Evolutionary conservation across 345 rosid genomes (phyloP), one percentile per base, ranked within the genome.

Genomic region (Arabis alpina): DNA sequence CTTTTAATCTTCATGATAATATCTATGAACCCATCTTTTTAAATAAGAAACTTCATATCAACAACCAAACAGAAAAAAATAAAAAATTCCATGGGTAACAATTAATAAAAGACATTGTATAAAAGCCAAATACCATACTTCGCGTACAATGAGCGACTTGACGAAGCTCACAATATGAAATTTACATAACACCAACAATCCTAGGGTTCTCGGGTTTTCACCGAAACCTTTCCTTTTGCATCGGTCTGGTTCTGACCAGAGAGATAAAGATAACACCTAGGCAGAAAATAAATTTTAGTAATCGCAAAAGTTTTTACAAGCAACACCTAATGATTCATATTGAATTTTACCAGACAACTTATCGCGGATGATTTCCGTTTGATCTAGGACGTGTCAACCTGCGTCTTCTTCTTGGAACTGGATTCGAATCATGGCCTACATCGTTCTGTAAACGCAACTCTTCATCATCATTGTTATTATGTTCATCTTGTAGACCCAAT

Each of bases 371-470:
- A 53, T 86, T 86, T 54, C 84, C 88, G 64, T 80, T 84, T 34
- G 95, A 86, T 73, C 96, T 82, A 48, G 95, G 82, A 7, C 82
- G 83, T 55, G 68, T 79, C 71, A 90, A 61, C n/a, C 98, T 88
- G 27, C 94, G 60, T 19, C 90, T 82, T 60, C 87, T 81, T 73
- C 98, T 90, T 44, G 93, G 91, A 67, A 75, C 53, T 53, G 82
- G 86, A 68, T 84, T 81, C 19, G 78, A 77, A 67, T 77, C 91
- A 59, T 78, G 84, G 25, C 84, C 88, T 2, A 51, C 74, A 51
- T 88, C 83, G 51, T 86, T 82, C 14, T 82, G 69, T 54, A 83
- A 63, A 39, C 66, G 88, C 77, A 86, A 32, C 47, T 80, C 84
- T 28, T 79, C 85, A 12, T 76, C 82, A 2, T 78, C 83, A 13